Base-by-base conservation (phyloP, 129 eudicot genomes). In the Chrysanthemum lavandulifolium region DNA sequence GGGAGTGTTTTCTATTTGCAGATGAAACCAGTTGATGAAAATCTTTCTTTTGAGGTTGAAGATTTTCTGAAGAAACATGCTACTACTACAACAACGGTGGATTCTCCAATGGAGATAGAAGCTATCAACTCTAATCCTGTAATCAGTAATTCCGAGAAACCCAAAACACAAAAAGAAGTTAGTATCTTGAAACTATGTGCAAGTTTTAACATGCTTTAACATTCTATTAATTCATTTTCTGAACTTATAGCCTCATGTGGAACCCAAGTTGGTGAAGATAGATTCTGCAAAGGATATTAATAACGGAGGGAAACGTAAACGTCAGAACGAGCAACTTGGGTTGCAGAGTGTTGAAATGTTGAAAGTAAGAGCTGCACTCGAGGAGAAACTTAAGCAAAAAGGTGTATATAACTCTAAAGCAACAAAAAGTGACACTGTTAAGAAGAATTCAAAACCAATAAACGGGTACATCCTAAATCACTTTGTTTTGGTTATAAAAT, bases 311-410 rank as follows among this genome's bases (percentile, higher is more conserved):
- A 81, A 83, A 74, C 71, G 81, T 21, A 83, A 91, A 79, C 84
- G 72, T 56, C 80, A 82, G 86, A 81, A 49, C 75, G 84, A 78
- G 48, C 82, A 73, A 82, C 77, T 90, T 50, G 88, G 93, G 21
- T 2, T 54, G 52, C 91, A 94, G 74, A 94, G 99, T 79, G 83
- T 73, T 78, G 85, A 90, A 82, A 94, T 94, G 99, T 80, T 94
- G 65, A 91, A 88, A 79, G 82, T 90, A 43, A 88, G 99, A 79
- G 96, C 99, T 65, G 88, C 91, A 21, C 96, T 90, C 2, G 99
- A 94, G 85, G 96, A 94, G 71, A 94, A 86, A 78, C 72, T 94
- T 80, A 94, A 81, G 84, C 91, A 88, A 71, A 88, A 83, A 82
- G 95, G 96, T 36, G 83, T 92, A 18, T 82, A 74, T 67, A 79